These are phyloP conservation scores for Trapa bicornis DNA, from an alignment of 345 rosid genomes.

Conservation along the genomic window DNA sequence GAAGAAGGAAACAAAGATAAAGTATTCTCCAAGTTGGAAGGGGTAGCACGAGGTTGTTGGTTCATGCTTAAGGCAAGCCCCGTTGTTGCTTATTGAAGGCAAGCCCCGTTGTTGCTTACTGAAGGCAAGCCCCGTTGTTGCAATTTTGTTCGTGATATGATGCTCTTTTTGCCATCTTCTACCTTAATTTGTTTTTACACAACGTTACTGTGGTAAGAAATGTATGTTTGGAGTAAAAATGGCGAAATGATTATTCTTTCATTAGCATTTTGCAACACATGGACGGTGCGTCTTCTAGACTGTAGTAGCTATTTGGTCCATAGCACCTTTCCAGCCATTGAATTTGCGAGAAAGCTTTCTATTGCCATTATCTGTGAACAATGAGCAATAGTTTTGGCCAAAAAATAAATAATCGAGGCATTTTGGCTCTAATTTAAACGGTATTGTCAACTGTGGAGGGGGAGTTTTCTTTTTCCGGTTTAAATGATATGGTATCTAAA, in stretches of 20 bases:
- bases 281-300: no score
- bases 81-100: neutral
- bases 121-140: constrained; percentile 21
- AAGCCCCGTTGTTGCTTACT: constrained; percentile 5
- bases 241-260: constrained; percentile 34
- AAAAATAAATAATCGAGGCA: no score
- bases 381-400: no score
- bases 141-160: constrained; percentile 44
- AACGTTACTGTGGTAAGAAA: neutral
- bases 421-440: no score
- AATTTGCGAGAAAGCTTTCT: no score
- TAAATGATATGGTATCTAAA: no score
- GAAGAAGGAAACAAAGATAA: neutral
- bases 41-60: neutral
- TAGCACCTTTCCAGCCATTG: no score
- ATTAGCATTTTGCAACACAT: no score
- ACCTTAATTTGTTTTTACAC: neutral
- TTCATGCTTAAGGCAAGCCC: neutral
- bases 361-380: no score
- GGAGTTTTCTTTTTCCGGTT: no score
- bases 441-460: no score
- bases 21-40: neutral
- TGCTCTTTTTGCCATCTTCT: neutral
- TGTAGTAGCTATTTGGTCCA: no score
- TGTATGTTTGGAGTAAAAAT: constrained; percentile 8